Percentiles rank a stretch among this genome's conserved stretches.
phyloP scores from a whole-genome alignment of 2,329 filamentous ascomycete genomes.

The Colletotrichum caudatum region DNA sequence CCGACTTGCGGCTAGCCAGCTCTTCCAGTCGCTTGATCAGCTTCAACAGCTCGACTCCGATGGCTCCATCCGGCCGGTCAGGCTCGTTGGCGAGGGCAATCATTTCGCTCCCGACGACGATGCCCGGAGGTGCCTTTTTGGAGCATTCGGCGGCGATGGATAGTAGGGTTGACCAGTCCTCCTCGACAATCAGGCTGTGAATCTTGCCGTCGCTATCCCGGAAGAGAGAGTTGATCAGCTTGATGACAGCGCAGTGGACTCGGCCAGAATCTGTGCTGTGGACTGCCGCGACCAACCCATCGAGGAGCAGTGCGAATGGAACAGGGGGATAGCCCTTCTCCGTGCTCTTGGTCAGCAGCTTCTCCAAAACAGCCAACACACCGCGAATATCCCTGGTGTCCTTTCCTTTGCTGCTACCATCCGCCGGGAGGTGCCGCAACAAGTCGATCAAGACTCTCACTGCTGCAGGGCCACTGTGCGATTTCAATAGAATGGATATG shows the following conservation, averaged over 20 bases:
- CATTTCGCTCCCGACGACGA: slow-evolving; percentile 33
- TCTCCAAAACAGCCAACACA: slow-evolving; percentile 71
- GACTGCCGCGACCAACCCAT: slow-evolving; percentile 66
- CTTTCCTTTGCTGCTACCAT: slow-evolving; percentile 61
- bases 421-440: slow-evolving; percentile 61
- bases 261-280: slow-evolving; percentile 58
- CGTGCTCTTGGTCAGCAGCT: slow-evolving; percentile 69
- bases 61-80: slow-evolving; percentile 52
- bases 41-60: slow-evolving; percentile 57
- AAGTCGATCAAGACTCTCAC: slow-evolving; percentile 75
- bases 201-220: slow-evolving; percentile 64
- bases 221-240: slow-evolving; percentile 68
- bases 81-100: slow-evolving; percentile 46
- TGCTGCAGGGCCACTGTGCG: slow-evolving; percentile 78
- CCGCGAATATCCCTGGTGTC: slow-evolving; percentile 71
- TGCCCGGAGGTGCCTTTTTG: slow-evolving; percentile 46
- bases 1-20: slow-evolving; percentile 58
- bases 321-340: slow-evolving; percentile 71
- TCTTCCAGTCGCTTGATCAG: slow-evolving; percentile 64
- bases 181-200: slow-evolving; percentile 69
- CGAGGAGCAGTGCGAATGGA: slow-evolving; percentile 69
- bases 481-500: slow-evolving; percentile 76
- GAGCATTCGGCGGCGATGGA: slow-evolving; percentile 69
- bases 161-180: slow-evolving; percentile 74
- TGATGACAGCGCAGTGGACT: slow-evolving; percentile 61